Evolutionary conservation across 2,329 filamentous ascomycete species (phyloP).

Genomic region (Venturia nashicola): DNA sequence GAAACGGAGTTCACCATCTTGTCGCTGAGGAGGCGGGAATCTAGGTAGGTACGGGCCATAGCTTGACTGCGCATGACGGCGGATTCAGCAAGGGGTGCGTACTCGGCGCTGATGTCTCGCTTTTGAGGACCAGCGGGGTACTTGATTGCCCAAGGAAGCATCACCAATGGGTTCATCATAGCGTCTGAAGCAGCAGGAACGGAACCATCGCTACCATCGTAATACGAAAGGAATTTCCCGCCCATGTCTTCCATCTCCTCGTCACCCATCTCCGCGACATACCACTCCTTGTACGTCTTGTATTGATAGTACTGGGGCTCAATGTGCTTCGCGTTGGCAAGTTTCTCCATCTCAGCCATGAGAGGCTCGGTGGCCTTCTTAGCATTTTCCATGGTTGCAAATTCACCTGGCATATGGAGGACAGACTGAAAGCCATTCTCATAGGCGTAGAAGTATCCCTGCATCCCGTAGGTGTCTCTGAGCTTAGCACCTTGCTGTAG

Average conservation of each 20-base stretch:
- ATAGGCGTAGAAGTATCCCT: conserved; percentile 10
- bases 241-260: conserved; percentile 9
- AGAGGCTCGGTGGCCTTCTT: conserved; percentile 6
- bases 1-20: conserved; percentile 8
- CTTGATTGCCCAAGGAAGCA: conserved; percentile 8
- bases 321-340: conserved; percentile 3
- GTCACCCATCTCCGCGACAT: conserved; percentile 7
- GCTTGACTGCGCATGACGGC: conserved; percentile 1
- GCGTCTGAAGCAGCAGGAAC: conserved; percentile 2
- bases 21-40: conserved; percentile 9
- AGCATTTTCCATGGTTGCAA: conserved; percentile 2
- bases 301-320: conserved; percentile 6
- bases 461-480: conserved; percentile 6
- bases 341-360: conserved; percentile 7
- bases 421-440: conserved; percentile 8
- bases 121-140: background rate
- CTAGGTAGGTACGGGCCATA: conserved; percentile 10
- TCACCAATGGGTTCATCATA: conserved; percentile 9
- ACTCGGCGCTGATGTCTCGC: background rate
- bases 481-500: conserved; percentile 7
- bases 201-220: conserved; percentile 7
- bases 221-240: conserved; percentile 8
- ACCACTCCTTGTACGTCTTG: conserved; percentile 11
- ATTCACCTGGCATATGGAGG: conserved; percentile 7
- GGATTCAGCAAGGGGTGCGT: background rate